Conservation (phyloP, 345 rosid genomes). For the Euphorbia pulcherrima region DNA sequence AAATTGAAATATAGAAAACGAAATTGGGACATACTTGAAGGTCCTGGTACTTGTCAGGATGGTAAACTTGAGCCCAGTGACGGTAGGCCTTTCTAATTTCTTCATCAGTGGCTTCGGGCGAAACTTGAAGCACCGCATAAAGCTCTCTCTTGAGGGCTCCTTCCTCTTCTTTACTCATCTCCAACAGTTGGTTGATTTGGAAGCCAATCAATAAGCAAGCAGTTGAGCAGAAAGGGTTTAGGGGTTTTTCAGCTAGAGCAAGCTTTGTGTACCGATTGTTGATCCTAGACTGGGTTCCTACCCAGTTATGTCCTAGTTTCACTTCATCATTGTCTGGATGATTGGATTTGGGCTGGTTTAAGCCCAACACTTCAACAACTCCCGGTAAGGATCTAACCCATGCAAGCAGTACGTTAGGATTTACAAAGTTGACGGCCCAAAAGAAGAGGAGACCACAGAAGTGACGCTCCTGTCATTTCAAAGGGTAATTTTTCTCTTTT, state of each 20-base stretch:
- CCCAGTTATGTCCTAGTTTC: too few species aligned
- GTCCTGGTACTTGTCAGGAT: slow-evolving; percentile 88
- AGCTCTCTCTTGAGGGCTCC: slow-evolving; percentile 53
- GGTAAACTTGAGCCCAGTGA: slow-evolving; percentile 96
- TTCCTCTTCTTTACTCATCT: slow-evolving; percentile 19
- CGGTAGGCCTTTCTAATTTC: slow-evolving; percentile 87
- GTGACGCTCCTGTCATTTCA: too few species aligned
- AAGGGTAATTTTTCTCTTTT: too few species aligned
- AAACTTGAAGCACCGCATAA: slow-evolving; percentile 76
- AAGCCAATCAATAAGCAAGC: not conserved
- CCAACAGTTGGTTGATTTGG: not conserved
- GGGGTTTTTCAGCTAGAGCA: slow-evolving; percentile 8
- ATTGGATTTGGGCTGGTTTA: too few species aligned
- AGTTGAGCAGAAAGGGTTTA: not conserved
- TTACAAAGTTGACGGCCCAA: too few species aligned
- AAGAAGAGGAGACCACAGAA: too few species aligned
- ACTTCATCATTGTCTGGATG: too few species aligned
- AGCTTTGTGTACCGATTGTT: not conserved
- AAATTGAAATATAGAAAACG: not conserved
- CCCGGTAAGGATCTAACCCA: too few species aligned
- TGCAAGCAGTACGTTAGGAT: too few species aligned
- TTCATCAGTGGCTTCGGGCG: slow-evolving; percentile 90
- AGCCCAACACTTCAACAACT: too few species aligned
- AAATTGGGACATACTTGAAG: slow-evolving; percentile 40
- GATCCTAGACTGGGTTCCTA: too few species aligned